Conservation (phyloP, 768 basidiomycete genomes). For the Leccinum obscurum region DNA sequence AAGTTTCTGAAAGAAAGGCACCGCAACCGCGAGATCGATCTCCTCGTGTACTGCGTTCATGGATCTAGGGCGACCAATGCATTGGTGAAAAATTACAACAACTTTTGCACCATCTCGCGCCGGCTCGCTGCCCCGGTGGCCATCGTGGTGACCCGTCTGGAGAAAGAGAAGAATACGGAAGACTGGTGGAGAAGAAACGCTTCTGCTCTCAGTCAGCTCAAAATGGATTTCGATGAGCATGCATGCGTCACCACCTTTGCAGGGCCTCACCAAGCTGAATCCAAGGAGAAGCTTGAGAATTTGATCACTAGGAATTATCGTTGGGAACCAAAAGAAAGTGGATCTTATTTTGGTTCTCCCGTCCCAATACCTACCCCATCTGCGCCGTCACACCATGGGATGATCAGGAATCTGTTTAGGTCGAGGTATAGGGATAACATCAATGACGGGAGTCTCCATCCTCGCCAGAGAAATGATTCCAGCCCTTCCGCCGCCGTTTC, state of each 20-base stretch:
- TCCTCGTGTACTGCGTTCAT: constrained; percentile 41
- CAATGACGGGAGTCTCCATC: neutral
- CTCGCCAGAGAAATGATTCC: neutral
- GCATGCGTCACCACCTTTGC: constrained; percentile 39
- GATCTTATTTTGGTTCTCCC: constrained; percentile 14
- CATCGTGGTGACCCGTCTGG: constrained; percentile 37
- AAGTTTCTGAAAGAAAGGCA: constrained; percentile 23
- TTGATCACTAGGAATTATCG: constrained; percentile 9
- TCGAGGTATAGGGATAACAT: neutral
- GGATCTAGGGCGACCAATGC: constrained; percentile 34
- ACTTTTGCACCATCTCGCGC: constrained; percentile 38
- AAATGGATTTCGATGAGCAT: constrained; percentile 38
- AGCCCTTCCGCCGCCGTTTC: neutral
- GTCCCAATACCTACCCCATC: neutral
- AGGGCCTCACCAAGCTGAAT: constrained; percentile 9
- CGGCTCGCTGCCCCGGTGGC: constrained; percentile 36
- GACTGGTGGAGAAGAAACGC: constrained; percentile 36
- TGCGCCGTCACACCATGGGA: neutral
- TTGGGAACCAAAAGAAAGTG: constrained; percentile 11
- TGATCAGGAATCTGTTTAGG: neutral
- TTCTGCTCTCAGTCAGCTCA: constrained; percentile 17
- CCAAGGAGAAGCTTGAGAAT: constrained; percentile 13
- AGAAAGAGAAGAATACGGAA: constrained; percentile 28
- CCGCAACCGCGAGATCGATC: constrained; percentile 32
- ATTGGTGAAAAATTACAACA: constrained; percentile 33